Conservation (phyloP, 352 stramenopile species). For the Globisporangium cylindrosporum region DNA sequence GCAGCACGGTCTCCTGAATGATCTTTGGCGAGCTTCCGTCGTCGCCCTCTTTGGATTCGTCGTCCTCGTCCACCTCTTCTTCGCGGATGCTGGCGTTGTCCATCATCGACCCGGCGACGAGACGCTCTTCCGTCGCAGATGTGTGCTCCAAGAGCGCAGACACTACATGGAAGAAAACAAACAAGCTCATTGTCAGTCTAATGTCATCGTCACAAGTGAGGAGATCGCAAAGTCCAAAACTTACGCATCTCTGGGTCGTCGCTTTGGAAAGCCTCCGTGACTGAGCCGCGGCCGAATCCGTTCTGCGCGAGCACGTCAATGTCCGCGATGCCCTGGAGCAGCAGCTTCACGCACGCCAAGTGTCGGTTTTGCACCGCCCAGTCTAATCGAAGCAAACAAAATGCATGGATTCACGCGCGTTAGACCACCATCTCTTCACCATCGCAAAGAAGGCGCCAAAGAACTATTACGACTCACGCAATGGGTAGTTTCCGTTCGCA, state of each 20-base stretch:
- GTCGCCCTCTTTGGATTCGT: conserved; percentile 40
- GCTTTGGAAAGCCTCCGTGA: conserved; percentile 82
- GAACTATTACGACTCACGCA: conserved; percentile 44
- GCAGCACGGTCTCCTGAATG: conserved; percentile 78
- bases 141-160: conserved; percentile 69
- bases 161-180: conserved; percentile 31
- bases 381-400: conserved; percentile 29
- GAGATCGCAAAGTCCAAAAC: conserved; percentile 11
- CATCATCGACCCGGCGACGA: conserved; percentile 72
- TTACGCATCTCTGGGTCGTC: conserved; percentile 84
- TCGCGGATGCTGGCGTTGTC: conserved; percentile 65
- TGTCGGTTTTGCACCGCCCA: conserved; percentile 89
- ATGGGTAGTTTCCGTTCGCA: conserved; percentile 65
- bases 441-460: background rate
- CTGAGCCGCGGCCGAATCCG: conserved; percentile 70
- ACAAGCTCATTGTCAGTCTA: background rate
- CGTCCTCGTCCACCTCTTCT: conserved; percentile 60
- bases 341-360: conserved; percentile 68
- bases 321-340: conserved; percentile 62
- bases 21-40: conserved; percentile 51
- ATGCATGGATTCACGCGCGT: background rate
- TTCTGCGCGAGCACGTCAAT: conserved; percentile 85
- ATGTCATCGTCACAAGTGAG: background rate
- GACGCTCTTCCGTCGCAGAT: conserved; percentile 72
- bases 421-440: background rate